Percentiles rank a stretch among this genome's conserved stretches.
These are phyloP conservation scores for Xylaria hypoxylon DNA, from an alignment of 2,329 filamentous ascomycete species.

Conservation along the genomic window DNA sequence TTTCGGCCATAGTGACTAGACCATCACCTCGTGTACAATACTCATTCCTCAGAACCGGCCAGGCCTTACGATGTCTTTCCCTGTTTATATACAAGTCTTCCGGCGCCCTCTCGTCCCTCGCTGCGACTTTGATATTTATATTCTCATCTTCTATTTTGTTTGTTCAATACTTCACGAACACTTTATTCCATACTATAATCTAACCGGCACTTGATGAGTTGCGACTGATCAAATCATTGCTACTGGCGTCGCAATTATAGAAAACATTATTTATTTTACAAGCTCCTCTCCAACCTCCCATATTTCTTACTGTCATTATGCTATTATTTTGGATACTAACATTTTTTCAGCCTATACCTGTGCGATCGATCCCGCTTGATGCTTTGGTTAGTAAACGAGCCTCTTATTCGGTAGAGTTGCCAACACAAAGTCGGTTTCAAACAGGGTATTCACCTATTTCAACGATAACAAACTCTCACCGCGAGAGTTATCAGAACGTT, in stretches of 20 bases:
- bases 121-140: background rate
- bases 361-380: constrained; percentile 39
- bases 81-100: constrained; percentile 28
- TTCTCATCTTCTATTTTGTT: constrained; percentile 2
- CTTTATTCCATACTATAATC: background rate
- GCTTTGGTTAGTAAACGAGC: constrained; percentile 22
- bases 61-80: constrained; percentile 9
- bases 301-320: constrained; percentile 40
- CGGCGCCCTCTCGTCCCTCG: background rate
- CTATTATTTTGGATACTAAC: constrained; percentile 47
- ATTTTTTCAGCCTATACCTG: constrained; percentile 45
- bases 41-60: constrained; percentile 42
- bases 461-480: constrained; percentile 33
- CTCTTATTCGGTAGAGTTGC: background rate
- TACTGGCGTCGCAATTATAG: constrained; percentile 28
- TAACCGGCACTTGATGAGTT: constrained; percentile 7
- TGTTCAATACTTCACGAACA: constrained; percentile 5
- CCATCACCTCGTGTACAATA: constrained; percentile 42
- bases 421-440: constrained; percentile 7
- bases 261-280: constrained; percentile 18
- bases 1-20: constrained; percentile 30
- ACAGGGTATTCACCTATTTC: constrained; percentile 38
- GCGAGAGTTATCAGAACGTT: constrained; percentile 46
- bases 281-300: constrained; percentile 16
- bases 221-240: constrained; percentile 4